Evolutionary conservation across 371 early-diverging fungal species (phyloP).

Genomic region (Coemansia linderi): DNA sequence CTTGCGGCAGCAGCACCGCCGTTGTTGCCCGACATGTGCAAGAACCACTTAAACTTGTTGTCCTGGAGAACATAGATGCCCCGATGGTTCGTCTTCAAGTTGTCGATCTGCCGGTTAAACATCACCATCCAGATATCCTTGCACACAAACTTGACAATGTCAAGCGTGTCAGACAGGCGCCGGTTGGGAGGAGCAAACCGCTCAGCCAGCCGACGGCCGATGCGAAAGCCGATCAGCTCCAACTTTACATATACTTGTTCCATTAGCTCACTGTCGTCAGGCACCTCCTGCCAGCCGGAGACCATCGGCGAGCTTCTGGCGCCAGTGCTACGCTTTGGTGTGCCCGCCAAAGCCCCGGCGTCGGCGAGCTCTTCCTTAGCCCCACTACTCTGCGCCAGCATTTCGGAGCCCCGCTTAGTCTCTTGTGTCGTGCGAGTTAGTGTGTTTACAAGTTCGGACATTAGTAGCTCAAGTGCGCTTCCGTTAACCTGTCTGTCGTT

Average conservation of each 20-base stretch:
- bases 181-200: constrained; percentile 61
- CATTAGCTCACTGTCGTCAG: constrained; percentile 45
- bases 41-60: constrained; percentile 92
- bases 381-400: constrained; percentile 13
- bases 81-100: constrained; percentile 96
- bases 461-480: constrained; percentile 33
- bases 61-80: constrained; percentile 98
- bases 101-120: constrained; percentile 95
- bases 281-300: constrained; percentile 45
- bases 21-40: constrained; percentile 80
- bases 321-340: not conserved
- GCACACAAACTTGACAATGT: constrained; percentile 96
- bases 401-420: constrained; percentile 24
- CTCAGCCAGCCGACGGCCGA: constrained; percentile 86
- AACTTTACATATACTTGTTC: constrained; percentile 63
- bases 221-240: constrained; percentile 85
- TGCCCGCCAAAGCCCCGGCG: not conserved
- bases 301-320: not conserved
- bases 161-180: constrained; percentile 87
- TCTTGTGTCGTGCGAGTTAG: constrained; percentile 31
- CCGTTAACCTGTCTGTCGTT: constrained; percentile 37
- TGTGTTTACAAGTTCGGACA: constrained; percentile 43
- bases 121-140: constrained; percentile 94
- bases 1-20: constrained; percentile 76
- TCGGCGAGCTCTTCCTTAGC: not conserved